These are phyloP conservation scores for Plasmopara halstedii DNA, from an alignment of 352 stramenopile species.

Conservation along the genomic window DNA sequence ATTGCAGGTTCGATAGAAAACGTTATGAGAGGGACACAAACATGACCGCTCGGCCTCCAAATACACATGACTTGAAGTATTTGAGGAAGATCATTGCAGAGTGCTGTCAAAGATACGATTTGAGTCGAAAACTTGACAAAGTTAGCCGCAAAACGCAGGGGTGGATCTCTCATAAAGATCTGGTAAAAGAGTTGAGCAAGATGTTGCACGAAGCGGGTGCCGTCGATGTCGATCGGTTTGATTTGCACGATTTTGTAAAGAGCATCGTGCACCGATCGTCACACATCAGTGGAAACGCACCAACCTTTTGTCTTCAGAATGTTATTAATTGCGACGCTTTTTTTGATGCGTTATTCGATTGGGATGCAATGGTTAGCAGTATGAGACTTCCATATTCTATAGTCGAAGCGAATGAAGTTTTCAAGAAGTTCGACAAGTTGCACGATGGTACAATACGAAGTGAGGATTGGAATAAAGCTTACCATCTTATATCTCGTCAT, in stretches of 20 bases:
- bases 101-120: conserved; percentile 22
- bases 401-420: conserved; percentile 33
- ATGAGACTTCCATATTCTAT: conserved; percentile 32
- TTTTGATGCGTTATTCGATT: conserved; percentile 45
- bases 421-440: conserved; percentile 46
- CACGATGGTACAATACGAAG: conserved; percentile 23
- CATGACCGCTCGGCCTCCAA: not conserved
- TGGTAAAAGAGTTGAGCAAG: conserved; percentile 12
- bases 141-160: conserved; percentile 4
- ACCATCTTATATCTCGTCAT: conserved; percentile 16
- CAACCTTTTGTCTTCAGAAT: not conserved
- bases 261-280: not conserved
- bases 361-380: conserved; percentile 13
- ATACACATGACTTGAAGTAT: not conserved
- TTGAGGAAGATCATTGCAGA: conserved; percentile 9
- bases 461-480: conserved; percentile 45
- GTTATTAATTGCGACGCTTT: conserved; percentile 26
- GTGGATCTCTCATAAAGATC: conserved; percentile 3
- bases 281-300: not conserved
- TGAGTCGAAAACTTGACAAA: conserved; percentile 11
- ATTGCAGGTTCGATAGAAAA: conserved; percentile 16
- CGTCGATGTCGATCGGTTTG: not conserved
- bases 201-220: conserved; percentile 17
- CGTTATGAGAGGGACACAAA: not conserved
- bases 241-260: conserved; percentile 5